Percentiles rank a stretch among this genome's conserved stretches.
These are phyloP conservation scores for Aegle marmelos DNA, from an alignment of 345 rosid species.

Conservation along the genomic window DNA sequence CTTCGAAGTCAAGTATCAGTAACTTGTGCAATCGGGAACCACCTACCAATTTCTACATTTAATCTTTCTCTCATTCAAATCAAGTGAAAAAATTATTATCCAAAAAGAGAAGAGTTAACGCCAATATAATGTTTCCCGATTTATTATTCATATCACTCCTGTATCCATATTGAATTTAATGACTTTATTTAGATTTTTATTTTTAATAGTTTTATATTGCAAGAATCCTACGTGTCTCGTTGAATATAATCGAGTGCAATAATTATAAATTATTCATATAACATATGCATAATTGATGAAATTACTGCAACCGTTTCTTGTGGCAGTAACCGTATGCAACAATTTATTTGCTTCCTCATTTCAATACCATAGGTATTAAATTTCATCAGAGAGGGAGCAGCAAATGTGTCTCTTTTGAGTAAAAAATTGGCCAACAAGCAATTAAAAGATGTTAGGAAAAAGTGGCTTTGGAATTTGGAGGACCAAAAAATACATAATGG, in stretches of 20 bases:
- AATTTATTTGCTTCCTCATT: constrained; percentile 1
- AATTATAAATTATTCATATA: no score
- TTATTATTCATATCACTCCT: no score
- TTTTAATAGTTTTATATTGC: no score
- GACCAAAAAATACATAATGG: not conserved
- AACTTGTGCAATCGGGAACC: not conserved
- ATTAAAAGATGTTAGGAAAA: not conserved
- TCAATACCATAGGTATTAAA: not conserved
- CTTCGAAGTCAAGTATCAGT: no score
- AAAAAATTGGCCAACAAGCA: not conserved
- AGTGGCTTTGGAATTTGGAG: not conserved
- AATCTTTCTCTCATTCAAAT: not conserved
- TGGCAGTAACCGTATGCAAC: not conserved
- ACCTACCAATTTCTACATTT: not conserved
- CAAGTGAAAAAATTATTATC: not conserved
- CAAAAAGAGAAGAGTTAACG: no score
- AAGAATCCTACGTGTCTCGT: no score
- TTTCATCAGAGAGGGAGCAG: not conserved
- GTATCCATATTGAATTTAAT: no score
- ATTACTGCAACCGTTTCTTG: not conserved
- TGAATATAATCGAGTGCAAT: no score
- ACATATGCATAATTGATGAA: no score
- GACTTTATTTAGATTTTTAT: no score
- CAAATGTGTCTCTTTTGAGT: not conserved
- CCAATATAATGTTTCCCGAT: no score